phyloP scores from a whole-genome alignment of 306 rosid species.

The Inga laurina region DNA sequence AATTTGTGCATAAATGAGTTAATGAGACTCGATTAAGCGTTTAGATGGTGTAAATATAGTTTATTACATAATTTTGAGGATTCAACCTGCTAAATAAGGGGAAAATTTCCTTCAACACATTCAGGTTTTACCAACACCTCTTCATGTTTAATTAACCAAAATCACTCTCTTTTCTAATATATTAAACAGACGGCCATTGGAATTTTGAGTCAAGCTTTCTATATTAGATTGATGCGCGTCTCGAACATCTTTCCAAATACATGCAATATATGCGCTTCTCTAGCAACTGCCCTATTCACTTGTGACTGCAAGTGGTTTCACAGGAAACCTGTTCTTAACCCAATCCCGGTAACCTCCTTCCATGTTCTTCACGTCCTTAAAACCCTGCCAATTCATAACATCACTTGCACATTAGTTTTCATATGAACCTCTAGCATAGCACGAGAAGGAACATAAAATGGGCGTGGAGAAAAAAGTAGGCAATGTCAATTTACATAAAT shows the following conservation, averaged over 20 bases:
- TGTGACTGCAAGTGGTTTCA: constrained; percentile 1
- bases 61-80: too few species aligned
- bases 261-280: too few species aligned
- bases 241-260: too few species aligned
- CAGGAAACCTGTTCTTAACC: constrained; percentile 54
- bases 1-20: background rate
- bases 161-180: background rate
- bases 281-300: too few species aligned
- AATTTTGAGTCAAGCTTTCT: too few species aligned
- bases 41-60: too few species aligned
- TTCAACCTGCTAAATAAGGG: background rate
- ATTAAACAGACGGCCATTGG: background rate
- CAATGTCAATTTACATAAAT: background rate
- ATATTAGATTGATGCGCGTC: background rate
- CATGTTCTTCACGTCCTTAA: constrained; percentile 64
- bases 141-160: background rate
- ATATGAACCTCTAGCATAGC: background rate
- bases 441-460: background rate
- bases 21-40: background rate
- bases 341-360: constrained; percentile 84
- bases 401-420: background rate
- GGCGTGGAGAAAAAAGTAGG: background rate
- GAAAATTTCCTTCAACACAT: background rate
- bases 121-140: background rate
- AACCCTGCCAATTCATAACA: constrained; percentile 56